Conservation (phyloP, 2,329 filamentous ascomycete genomes). For the Pseudogymnoascus sp. region DNA sequence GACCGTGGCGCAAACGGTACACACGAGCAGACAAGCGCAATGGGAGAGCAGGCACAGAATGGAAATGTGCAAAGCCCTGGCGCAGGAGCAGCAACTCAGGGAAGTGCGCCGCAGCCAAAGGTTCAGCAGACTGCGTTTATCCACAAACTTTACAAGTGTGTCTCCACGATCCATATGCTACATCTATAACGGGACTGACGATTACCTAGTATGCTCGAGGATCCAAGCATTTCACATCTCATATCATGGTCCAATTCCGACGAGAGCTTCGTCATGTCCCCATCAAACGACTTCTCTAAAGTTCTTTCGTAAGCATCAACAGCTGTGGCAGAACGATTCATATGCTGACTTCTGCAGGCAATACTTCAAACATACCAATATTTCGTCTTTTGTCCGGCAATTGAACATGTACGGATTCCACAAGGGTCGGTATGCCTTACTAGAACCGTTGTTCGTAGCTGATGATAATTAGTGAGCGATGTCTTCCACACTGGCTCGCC, state of each 20-base stretch:
- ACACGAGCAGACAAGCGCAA: constrained; percentile 25
- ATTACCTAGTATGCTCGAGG: constrained; percentile 78
- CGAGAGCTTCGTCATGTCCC: constrained; percentile 98
- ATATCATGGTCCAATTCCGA: constrained; percentile 93
- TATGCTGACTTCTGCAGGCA: constrained; percentile 48
- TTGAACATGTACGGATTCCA: constrained; percentile 99
- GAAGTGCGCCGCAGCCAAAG: constrained; percentile 84
- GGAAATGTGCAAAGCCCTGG: constrained; percentile 26
- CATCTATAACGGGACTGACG: constrained; percentile 16
- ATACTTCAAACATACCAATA: constrained; percentile 99
- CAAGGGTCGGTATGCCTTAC: constrained; percentile 58
- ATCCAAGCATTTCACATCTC: constrained; percentile 82
- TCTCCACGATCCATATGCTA: constrained; percentile 14
- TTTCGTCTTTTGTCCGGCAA: constrained; percentile 95
- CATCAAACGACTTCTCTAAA: constrained; percentile 94
- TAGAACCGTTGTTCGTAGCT: constrained; percentile 16
- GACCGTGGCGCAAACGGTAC: constrained; percentile 28
- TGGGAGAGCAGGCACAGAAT: constrained; percentile 31
- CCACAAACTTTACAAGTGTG: constrained; percentile 96
- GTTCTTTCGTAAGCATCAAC: constrained; percentile 71
- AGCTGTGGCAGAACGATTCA: constrained; percentile 14
- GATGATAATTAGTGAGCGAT: constrained; percentile 65
- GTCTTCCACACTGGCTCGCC: constrained; percentile 94
- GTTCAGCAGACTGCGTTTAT: constrained; percentile 98
- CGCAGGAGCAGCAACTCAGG: constrained; percentile 46